phyloP scores from a whole-genome alignment of 768 basidiomycete species.

The Auricularia auricula-judae region DNA sequence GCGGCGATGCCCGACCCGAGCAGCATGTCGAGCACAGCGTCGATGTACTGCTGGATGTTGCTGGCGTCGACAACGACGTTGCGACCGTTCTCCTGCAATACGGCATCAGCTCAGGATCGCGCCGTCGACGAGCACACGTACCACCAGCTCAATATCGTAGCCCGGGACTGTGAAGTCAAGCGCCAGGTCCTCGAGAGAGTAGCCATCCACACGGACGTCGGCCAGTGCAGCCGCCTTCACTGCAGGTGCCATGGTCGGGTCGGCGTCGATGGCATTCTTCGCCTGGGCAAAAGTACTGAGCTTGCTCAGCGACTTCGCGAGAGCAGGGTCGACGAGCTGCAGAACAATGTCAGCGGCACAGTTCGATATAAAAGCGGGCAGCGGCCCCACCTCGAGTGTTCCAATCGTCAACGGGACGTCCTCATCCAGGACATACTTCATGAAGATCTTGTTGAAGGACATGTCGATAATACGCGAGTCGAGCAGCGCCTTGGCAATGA shows the following conservation, averaged over 20 bases:
- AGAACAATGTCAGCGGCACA: not conserved
- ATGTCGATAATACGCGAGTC: constrained; percentile 97
- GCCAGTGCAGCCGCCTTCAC: constrained; percentile 18
- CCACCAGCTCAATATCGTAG: constrained; percentile 84
- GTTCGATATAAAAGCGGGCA: not conserved
- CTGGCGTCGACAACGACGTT: constrained; percentile 72
- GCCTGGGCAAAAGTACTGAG: constrained; percentile 40
- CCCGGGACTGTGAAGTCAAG: constrained; percentile 97
- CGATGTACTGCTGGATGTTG: constrained; percentile 84
- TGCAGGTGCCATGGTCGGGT: constrained; percentile 15
- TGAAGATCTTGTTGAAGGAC: constrained; percentile 89
- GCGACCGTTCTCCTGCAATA: constrained; percentile 58
- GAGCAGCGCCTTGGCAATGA: constrained; percentile 92
- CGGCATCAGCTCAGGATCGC: not conserved
- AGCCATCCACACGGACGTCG: constrained; percentile 44
- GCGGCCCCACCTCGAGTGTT: constrained; percentile 55
- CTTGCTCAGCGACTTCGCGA: constrained; percentile 79
- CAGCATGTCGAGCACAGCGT: constrained; percentile 79
- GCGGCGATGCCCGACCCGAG: constrained; percentile 66
- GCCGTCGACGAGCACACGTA: constrained; percentile 24
- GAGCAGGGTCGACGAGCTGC: constrained; percentile 72
- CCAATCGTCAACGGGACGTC: constrained; percentile 74
- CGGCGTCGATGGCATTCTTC: constrained; percentile 36
- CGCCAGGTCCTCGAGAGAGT: constrained; percentile 75
- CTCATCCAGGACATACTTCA: constrained; percentile 81